Evolutionary conservation across 225 moss, liverwort and hornwort species (phyloP).

Genomic region (Anthoceros angustus): DNA sequence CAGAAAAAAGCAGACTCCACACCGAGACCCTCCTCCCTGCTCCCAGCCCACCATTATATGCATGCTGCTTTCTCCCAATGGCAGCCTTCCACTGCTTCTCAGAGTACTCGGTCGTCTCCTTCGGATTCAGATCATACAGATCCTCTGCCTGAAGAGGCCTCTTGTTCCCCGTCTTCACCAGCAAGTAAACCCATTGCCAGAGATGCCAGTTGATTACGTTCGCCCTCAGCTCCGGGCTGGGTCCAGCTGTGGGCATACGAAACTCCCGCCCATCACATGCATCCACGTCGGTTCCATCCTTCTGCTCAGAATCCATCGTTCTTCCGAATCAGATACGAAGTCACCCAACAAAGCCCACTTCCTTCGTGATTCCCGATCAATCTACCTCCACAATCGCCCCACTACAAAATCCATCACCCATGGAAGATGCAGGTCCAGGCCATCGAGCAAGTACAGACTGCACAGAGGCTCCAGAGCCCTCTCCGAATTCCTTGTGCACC

Average conservation of each 20-base stretch:
- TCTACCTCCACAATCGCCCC: no score
- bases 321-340: no score
- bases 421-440: no score
- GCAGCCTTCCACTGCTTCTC: slow-evolving; percentile 41
- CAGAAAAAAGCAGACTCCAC: slow-evolving; percentile 29
- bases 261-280: slow-evolving; percentile 6
- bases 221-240: slow-evolving; percentile 36
- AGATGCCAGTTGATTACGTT: slow-evolving; percentile 25
- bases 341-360: no score
- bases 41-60: slow-evolving; percentile 13
- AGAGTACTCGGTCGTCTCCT: slow-evolving; percentile 35
- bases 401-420: no score
- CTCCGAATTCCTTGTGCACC: no score
- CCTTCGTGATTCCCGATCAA: no score
- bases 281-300: no score
- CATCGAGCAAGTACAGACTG: no score
- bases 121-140: slow-evolving; percentile 48
- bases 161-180: slow-evolving; percentile 36
- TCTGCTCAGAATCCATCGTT: no score
- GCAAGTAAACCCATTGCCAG: slow-evolving; percentile 64
- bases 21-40: slow-evolving; percentile 23
- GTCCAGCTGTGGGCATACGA: slow-evolving; percentile 27
- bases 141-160: slow-evolving; percentile 62
- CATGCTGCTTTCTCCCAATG: slow-evolving; percentile 4
- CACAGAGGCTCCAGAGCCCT: no score